These are phyloP conservation scores for Vachellia pachyceras DNA, from an alignment of 306 rosid species.

Conservation along the genomic window DNA sequence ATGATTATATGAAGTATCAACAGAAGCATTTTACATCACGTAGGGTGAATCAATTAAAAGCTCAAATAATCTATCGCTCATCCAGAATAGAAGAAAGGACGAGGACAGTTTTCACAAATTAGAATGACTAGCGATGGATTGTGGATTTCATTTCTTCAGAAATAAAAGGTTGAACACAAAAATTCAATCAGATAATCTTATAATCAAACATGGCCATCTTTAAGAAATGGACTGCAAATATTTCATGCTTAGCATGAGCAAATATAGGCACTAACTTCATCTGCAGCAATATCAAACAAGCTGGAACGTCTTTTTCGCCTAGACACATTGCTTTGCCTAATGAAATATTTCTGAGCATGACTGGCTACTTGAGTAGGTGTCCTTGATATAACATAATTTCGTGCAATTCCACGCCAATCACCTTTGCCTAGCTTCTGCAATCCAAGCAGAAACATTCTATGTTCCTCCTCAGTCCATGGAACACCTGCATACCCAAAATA, in stretches of 20 bases:
- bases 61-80: neutral
- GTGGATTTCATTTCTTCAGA: neutral
- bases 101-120: constrained; percentile 21
- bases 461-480: constrained; percentile 99
- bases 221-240: constrained; percentile 22
- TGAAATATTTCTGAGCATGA: constrained; percentile 97
- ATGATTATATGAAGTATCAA: constrained; percentile 1
- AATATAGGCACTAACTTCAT: constrained; percentile 74
- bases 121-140: neutral
- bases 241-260: constrained; percentile 30
- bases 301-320: constrained; percentile 97
- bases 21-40: neutral
- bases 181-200: constrained; percentile 36
- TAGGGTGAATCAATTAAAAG: constrained; percentile 4
- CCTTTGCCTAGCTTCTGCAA: constrained; percentile 98
- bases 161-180: constrained; percentile 24
- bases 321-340: constrained; percentile 90
- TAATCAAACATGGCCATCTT: constrained; percentile 17
- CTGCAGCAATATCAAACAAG: constrained; percentile 89
- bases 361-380: constrained; percentile 99
- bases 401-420: constrained; percentile 99
- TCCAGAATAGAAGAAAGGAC: constrained; percentile 23
- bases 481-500: constrained; percentile 60
- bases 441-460: constrained; percentile 96
- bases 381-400: constrained; percentile 89